These are phyloP conservation scores for Plasmodium cynomolgi DNA, from an alignment of 169 alveolate genomes.

Conservation along the genomic window DNA sequence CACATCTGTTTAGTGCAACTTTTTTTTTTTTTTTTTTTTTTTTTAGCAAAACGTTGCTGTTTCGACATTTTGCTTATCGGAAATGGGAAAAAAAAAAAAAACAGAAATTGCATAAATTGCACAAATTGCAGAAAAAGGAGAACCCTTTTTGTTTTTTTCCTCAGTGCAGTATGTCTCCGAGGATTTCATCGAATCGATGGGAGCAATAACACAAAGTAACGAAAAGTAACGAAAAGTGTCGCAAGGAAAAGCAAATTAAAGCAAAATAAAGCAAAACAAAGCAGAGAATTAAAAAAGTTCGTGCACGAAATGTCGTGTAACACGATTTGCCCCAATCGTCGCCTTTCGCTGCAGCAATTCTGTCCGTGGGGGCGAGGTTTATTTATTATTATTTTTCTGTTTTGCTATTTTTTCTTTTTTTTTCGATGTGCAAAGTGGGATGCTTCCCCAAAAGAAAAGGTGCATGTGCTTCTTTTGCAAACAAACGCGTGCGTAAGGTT, in stretches of 20 bases:
- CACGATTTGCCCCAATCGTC: neutral
- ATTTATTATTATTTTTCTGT: neutral
- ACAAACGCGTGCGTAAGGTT: neutral
- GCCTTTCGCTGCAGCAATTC: neutral
- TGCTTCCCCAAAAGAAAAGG: neutral
- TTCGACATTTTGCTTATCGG: neutral
- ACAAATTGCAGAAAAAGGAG: neutral
- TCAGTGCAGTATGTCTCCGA: neutral
- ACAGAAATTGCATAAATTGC: neutral
- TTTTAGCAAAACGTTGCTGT: neutral
- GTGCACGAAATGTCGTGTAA: constrained; percentile 6
- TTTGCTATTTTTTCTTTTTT: neutral
- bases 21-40: neutral
- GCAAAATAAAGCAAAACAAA: neutral
- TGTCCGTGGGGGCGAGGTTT: neutral
- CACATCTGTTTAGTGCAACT: neutral
- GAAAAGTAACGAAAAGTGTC: too few relatives aligned
- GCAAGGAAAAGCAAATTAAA: too few relatives aligned
- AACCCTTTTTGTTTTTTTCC: neutral
- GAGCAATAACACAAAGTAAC: neutral
- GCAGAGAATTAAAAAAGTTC: neutral
- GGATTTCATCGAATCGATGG: neutral
- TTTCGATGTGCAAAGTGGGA: neutral
- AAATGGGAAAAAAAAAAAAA: neutral
- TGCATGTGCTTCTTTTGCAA: constrained; percentile 31